phyloP scores from a whole-genome alignment of 768 basidiomycete species.

The Aureoboletus auriporus region DNA sequence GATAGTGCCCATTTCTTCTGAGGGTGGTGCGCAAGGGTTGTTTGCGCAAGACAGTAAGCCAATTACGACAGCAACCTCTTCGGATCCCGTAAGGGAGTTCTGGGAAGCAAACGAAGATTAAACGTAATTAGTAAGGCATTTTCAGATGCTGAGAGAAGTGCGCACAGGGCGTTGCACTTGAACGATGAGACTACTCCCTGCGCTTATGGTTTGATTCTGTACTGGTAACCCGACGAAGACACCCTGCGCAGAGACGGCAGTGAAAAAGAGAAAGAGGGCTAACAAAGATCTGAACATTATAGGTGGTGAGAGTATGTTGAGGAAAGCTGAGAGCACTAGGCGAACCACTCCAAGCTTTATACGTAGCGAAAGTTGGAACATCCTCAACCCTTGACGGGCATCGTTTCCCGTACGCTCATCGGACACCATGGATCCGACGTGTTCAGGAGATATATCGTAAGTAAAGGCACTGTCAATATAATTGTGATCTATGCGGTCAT shows the following conservation, averaged over 20 bases:
- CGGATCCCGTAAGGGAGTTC: constrained; percentile 36
- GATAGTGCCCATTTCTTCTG: constrained; percentile 36
- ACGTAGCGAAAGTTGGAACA: neutral
- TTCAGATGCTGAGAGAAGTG: neutral
- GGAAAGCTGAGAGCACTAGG: neutral
- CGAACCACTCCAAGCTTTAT: constrained; percentile 4
- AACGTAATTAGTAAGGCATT: neutral
- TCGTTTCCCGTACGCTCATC: neutral
- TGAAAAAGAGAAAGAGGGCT: constrained; percentile 26
- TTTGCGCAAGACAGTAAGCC: constrained; percentile 38
- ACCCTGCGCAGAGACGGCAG: constrained; percentile 39
- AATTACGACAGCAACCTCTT: constrained; percentile 45
- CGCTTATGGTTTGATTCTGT: constrained; percentile 22
- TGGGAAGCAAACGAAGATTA: constrained; percentile 7
- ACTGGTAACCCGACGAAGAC: constrained; percentile 38
- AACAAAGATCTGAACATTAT: constrained; percentile 17
- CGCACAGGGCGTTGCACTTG: constrained; percentile 48
- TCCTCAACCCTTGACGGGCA: neutral
- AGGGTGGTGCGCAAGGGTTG: constrained; percentile 22
- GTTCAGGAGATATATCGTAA: too few species aligned
- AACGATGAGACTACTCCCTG: constrained; percentile 39
- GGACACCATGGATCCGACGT: too few species aligned
- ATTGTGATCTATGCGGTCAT: too few species aligned
- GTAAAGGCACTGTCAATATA: neutral
- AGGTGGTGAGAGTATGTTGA: neutral